phyloP scores from a whole-genome alignment of 257 asterid species.

The Solanum paucissectum region DNA sequence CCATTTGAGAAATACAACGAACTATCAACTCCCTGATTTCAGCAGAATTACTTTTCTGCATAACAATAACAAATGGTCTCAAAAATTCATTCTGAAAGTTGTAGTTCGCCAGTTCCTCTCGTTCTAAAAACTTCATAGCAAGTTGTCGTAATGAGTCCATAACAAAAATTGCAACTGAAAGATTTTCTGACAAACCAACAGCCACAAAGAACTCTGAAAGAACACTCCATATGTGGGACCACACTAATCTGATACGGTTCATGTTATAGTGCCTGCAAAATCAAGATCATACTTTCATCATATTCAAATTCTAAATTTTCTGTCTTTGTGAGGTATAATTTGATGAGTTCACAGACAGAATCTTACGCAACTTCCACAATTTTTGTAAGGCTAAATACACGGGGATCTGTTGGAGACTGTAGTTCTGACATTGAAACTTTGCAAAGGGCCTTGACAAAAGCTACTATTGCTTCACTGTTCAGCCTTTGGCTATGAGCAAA shows the following conservation, averaged over 20 bases:
- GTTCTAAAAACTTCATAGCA: slow-evolving; percentile 93
- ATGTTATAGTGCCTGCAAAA: slow-evolving; percentile 96
- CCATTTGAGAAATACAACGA: slow-evolving; percentile 98
- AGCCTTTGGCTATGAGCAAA: slow-evolving; percentile 99
- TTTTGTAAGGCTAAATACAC: slow-evolving; percentile 95
- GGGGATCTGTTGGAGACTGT: slow-evolving; percentile 99
- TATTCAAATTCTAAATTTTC: neutral
- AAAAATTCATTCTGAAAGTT: slow-evolving; percentile 94
- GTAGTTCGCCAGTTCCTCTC: slow-evolving; percentile 97
- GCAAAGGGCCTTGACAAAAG: slow-evolving; percentile 88
- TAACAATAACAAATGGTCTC: slow-evolving; percentile 89
- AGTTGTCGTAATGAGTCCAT: slow-evolving; percentile 98
- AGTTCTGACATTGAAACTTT: slow-evolving; percentile 92
- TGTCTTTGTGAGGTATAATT: neutral
- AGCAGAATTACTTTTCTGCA: slow-evolving; percentile 81
- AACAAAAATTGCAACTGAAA: slow-evolving; percentile 94
- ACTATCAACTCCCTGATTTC: slow-evolving; percentile 96
- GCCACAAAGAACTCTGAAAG: slow-evolving; percentile 92
- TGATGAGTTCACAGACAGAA: slow-evolving; percentile 32
- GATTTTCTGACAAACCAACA: slow-evolving; percentile 94
- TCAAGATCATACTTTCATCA: slow-evolving; percentile 6
- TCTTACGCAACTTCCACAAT: slow-evolving; percentile 99
- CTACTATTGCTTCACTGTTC: slow-evolving; percentile 94
- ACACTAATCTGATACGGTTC: slow-evolving; percentile 94
- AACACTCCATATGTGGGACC: slow-evolving; percentile 98